Evolutionary conservation across 768 basidiomycete genomes (phyloP), one percentile per base, ranked within the genome.

Genomic region (Lactarius hatsudake): DNA sequence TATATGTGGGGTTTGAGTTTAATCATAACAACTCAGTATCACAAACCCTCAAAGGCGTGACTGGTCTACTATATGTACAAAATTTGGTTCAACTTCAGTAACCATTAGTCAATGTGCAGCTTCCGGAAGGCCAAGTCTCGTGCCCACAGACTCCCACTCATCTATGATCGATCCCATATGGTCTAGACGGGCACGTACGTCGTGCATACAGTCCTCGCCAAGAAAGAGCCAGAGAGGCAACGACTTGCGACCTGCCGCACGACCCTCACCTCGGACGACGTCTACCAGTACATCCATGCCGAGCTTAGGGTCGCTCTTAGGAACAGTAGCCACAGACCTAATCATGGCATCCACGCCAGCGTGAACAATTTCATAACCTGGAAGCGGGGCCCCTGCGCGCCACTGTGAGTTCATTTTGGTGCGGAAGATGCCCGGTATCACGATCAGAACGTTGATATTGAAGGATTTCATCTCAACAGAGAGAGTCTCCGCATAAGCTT

Each of bases 401-500:
- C 28, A 66, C 28, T n/a, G 62, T 2, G 43, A 17, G 23, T 53
- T 64, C 38, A 64, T 63, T 9, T 66, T 43, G 6, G 76, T 75
- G 36, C 73, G 68, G 67, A 76, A 72, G 28, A 62, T 65, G 23
- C 75, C 74, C 23, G 75, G 75, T 20, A 72, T 64, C 56, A 75
- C 71, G 62, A 74, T 69, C 63, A 73, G 60, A 26, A 76, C 72
- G 15, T 71, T 70, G 69, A 77, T 71, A 66, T 69, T 64, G 71
- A 75, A 76, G 15, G 69, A 69, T 26, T 60, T 63, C 32, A 76
- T 38, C 63, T 78, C 76, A 10, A 67, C 67, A 0, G 70, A 69
- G 43, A 78, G 71, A 2, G 74, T 66, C 65, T 77, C 76, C 30
- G 68, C 72, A 53, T 71, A 73, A 5, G 71, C 73, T 75, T 43